Conservation (phyloP, 306 rosid genomes). For the Quercus gilva region DNA sequence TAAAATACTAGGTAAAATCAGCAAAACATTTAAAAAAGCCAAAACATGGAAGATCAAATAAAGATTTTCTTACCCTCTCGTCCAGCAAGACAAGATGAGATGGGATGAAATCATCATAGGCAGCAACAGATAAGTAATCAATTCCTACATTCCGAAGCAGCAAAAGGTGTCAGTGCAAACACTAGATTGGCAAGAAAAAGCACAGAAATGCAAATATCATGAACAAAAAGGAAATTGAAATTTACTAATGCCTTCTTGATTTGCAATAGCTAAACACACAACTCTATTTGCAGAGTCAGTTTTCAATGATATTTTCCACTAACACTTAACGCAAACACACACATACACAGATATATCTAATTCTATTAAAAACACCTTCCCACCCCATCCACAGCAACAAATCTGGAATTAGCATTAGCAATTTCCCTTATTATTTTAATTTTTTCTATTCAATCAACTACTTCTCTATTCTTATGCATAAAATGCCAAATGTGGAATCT, state of each 20-base stretch:
- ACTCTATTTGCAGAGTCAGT: background rate
- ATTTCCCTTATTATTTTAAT: background rate
- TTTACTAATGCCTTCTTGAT: background rate
- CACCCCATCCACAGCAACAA: too few species aligned
- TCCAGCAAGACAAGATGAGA: conserved; percentile 48
- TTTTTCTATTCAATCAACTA: background rate
- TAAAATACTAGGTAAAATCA: too few species aligned
- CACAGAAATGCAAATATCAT: background rate
- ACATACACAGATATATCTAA: too few species aligned
- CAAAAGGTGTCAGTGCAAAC: background rate
- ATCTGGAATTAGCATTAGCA: background rate
- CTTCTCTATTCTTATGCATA: background rate
- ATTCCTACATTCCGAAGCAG: conserved; percentile 28
- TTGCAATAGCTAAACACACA: background rate
- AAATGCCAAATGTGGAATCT: conserved; percentile 13
- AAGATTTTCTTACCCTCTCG: conserved; percentile 41
- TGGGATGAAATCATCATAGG: conserved; percentile 40
- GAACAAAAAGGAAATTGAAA: background rate
- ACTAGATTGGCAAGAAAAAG: background rate
- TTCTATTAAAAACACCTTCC: too few species aligned
- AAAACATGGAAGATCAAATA: background rate
- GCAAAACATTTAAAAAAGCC: background rate
- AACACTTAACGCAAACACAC: too few species aligned
- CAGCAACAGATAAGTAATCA: conserved; percentile 63
- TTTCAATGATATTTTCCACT: background rate